A percentile compares a stretch with the other conserved stretches of the same genome.
phyloP scores from a whole-genome alignment of 495 filamentous ascomycete species.

The Immersiella caudata region DNA sequence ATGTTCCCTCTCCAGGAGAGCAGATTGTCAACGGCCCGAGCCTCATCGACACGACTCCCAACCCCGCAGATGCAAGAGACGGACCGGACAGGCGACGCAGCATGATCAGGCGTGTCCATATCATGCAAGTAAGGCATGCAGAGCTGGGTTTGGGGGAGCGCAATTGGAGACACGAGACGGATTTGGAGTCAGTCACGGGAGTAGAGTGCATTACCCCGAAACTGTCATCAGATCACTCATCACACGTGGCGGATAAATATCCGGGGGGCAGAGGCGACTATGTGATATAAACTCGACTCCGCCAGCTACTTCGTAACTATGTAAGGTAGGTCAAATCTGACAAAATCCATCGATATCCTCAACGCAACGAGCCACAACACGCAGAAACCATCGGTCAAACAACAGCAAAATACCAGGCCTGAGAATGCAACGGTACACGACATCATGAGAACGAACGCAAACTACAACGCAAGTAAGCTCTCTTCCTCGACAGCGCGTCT shows the following conservation, averaged over 20 bases:
- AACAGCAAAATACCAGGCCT: neutral
- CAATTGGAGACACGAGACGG: neutral
- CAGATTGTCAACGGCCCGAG: too few relatives aligned
- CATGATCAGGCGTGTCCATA: too few relatives aligned
- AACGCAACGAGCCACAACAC: neutral
- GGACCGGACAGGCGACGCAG: too few relatives aligned
- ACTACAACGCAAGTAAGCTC: neutral
- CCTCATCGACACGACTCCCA: too few relatives aligned
- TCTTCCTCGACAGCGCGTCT: neutral
- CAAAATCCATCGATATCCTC: conserved; percentile 1
- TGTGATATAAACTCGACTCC: neutral
- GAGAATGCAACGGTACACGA: neutral
- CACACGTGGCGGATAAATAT: neutral
- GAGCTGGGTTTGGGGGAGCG: neutral
- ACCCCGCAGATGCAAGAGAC: too few relatives aligned
- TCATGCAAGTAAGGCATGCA: too few relatives aligned
- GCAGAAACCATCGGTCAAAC: neutral
- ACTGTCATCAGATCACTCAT: neutral
- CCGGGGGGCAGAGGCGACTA: neutral
- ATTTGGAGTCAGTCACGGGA: neutral
- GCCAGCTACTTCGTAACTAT: neutral
- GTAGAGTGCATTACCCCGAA: neutral
- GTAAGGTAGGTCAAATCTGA: neutral
- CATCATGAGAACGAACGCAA: conserved; percentile 1
- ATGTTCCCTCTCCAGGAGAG: too few relatives aligned